Evolutionary conservation across 2,329 filamentous ascomycete genomes (phyloP), one percentile per base, ranked within the genome.

Genomic region (Pleurostoma richardsiae): DNA sequence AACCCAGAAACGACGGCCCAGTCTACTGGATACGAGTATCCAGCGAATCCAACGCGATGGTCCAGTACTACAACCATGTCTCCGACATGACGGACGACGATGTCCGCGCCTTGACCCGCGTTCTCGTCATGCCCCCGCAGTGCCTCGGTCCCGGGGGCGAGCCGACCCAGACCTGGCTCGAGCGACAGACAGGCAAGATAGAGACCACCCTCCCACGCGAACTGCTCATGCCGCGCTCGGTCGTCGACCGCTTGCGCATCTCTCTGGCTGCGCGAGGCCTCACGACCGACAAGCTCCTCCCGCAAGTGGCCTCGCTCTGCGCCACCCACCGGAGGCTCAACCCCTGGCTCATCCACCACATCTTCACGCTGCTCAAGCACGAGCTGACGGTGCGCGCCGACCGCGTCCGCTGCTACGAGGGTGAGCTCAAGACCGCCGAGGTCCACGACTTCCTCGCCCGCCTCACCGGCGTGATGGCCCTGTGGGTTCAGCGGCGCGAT

Each of bases 321-420:
- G 31, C 27, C 19, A 39, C 40, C 8, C 57, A 59, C 36, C 40
- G 40, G 11, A 43, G 42, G 19, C 46, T 61, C 11, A 52, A 58
- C 40, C 57, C 57, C 10, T 45, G 19, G 6, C 29, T 59, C 4
- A 29, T 57, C 11, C 68, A 67, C 40, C 62, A 63, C 19, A 54
- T 77, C n/a, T 72, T 72, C 55, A 42, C 66, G 19, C 60, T 71
- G 5, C 42, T 79, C 5, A 59, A 58, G 0, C 58, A 64, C 5
- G 76, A 79, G 56, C 62, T 65, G 29, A 73, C 66, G 1, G 53
- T 54, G 5, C 62, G 61, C 10, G 50, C 61, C 3, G 55, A 59
- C 11, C 52, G 52, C 1, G 56, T 68, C 40, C 59, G 65, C 7
- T 43, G 41, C 6, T 54, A 57, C 49, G 31, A 45, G 44, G 10